phyloP scores from a whole-genome alignment of 2,329 filamentous ascomycete species.

The Hypoxylon sp. region DNA sequence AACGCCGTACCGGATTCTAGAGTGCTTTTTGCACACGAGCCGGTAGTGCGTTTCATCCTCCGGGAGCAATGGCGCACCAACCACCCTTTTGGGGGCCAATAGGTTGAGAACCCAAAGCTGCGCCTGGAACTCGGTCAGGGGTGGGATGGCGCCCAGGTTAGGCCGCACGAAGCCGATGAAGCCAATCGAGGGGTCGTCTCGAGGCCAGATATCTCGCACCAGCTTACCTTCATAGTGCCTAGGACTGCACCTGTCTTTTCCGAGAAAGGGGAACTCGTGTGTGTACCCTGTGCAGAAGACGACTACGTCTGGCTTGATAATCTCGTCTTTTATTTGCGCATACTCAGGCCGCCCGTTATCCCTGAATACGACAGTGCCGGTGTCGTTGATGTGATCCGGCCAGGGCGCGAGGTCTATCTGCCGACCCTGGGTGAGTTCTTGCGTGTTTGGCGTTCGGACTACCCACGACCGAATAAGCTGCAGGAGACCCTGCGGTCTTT shows the following conservation, averaged over 20 bases:
- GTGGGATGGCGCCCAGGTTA: conserved; percentile 62
- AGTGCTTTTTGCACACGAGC: conserved; percentile 56
- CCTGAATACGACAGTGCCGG: conserved; percentile 58
- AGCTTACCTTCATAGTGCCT: conserved; percentile 54
- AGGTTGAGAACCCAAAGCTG: conserved; percentile 63
- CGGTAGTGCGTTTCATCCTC: conserved; percentile 59
- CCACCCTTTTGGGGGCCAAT: conserved; percentile 46
- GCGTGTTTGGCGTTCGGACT: conserved; percentile 56
- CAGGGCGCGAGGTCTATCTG: conserved; percentile 63
- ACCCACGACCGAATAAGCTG: conserved; percentile 57
- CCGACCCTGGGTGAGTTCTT: conserved; percentile 58
- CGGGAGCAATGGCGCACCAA: conserved; percentile 25
- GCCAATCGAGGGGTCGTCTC: conserved; percentile 57
- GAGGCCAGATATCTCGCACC: conserved; percentile 68
- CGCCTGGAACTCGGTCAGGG: conserved; percentile 64
- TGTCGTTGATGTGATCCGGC: conserved; percentile 58
- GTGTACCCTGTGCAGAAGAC: conserved; percentile 65
- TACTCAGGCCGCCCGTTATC: conserved; percentile 52
- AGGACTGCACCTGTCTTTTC: conserved; percentile 54
- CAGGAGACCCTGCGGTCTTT: conserved; percentile 53
- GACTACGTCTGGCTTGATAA: conserved; percentile 61
- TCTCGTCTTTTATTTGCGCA: conserved; percentile 46
- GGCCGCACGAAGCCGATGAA: conserved; percentile 66
- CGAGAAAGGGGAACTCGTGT: conserved; percentile 60
- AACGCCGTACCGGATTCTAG: conserved; percentile 56